Percentiles rank a stretch among this genome's conserved stretches.
phyloP scores from a whole-genome alignment of 805 yeast species.

The Starmera dryadoides region DNA sequence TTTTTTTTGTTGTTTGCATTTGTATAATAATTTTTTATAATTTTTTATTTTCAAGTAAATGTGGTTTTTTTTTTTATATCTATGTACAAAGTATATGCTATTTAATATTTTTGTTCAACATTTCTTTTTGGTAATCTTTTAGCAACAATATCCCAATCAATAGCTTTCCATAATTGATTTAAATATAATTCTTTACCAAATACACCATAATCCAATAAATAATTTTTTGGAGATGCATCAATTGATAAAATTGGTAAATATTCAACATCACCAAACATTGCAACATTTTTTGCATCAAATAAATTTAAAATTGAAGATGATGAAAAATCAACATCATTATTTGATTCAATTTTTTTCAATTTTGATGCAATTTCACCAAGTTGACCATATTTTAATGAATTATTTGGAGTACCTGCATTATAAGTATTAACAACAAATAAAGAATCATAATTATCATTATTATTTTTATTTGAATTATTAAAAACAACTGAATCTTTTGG shows the following conservation, averaged over 20 bases:
- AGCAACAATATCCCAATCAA: constrained; percentile 65
- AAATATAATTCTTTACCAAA: constrained; percentile 62
- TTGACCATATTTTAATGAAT: constrained; percentile 44
- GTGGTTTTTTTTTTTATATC: no score
- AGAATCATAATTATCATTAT: constrained; percentile 27
- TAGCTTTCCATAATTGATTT: constrained; percentile 59
- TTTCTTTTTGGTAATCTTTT: constrained; percentile 33
- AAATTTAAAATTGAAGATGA: constrained; percentile 15
- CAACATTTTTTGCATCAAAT: constrained; percentile 32
- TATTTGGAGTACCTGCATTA: constrained; percentile 80
- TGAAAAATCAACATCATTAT: constrained; percentile 1
- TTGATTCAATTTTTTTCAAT: constrained; percentile 11
- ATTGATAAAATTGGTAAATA: constrained; percentile 60
- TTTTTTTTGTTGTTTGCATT: no score
- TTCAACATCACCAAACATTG: constrained; percentile 15
- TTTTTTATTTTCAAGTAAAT: no score
- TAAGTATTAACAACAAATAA: constrained; percentile 77
- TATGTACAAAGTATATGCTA: no score
- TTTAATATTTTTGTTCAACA: no score
- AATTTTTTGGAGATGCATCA: constrained; percentile 66
- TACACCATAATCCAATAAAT: constrained; percentile 70
- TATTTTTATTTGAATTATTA: constrained; percentile 5
- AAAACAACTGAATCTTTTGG: no score
- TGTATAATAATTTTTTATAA: no score
- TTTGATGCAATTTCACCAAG: constrained; percentile 21